Evolutionary conservation across 2,329 filamentous ascomycete genomes (phyloP).

Genomic region (Microcyclosporella mali): DNA sequence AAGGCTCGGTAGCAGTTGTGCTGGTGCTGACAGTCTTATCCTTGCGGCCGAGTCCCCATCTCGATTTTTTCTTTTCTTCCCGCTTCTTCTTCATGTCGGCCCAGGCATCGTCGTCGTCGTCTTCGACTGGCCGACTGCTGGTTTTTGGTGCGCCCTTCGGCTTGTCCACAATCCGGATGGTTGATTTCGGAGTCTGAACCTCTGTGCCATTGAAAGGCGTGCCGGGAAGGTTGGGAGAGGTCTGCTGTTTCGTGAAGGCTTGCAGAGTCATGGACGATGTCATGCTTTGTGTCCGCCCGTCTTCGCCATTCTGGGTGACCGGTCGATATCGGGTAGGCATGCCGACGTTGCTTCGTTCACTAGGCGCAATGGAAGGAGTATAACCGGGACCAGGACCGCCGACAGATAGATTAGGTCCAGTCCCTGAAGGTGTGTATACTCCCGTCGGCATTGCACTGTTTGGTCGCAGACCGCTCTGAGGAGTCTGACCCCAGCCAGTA

Average conservation of each 20-base stretch:
- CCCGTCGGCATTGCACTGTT: slow-evolving; percentile 31
- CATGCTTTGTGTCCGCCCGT: slow-evolving; percentile 37
- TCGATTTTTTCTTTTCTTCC: slow-evolving; percentile 29
- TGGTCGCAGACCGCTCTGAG: slow-evolving; percentile 40
- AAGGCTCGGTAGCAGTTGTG: slow-evolving; percentile 13
- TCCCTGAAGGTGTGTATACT: slow-evolving; percentile 31
- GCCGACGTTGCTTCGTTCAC: slow-evolving; percentile 89
- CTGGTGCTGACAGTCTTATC: slow-evolving; percentile 16
- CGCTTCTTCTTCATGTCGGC: slow-evolving; percentile 29
- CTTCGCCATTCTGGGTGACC: slow-evolving; percentile 49
- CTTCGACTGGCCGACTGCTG: slow-evolving; percentile 13
- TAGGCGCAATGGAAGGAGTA: slow-evolving; percentile 86
- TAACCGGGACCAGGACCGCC: slow-evolving; percentile 52
- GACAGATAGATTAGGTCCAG: slow-evolving; percentile 34
- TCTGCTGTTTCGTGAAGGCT: slow-evolving; percentile 23
- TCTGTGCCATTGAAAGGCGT: slow-evolving; percentile 15
- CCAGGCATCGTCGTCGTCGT: slow-evolving; percentile 35
- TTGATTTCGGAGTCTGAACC: slow-evolving; percentile 22
- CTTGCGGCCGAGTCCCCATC: slow-evolving; percentile 20
- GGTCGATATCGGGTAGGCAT: slow-evolving; percentile 85
- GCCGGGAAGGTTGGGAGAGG: slow-evolving; percentile 15
- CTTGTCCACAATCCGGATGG: slow-evolving; percentile 34
- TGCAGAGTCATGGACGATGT: slow-evolving; percentile 28
- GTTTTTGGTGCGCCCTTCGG: slow-evolving; percentile 30
- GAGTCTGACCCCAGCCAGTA: slow-evolving; percentile 24